Base-by-base conservation (phyloP, 2,329 filamentous ascomycete genomes). In the Endoconidiophora laricicola region DNA sequence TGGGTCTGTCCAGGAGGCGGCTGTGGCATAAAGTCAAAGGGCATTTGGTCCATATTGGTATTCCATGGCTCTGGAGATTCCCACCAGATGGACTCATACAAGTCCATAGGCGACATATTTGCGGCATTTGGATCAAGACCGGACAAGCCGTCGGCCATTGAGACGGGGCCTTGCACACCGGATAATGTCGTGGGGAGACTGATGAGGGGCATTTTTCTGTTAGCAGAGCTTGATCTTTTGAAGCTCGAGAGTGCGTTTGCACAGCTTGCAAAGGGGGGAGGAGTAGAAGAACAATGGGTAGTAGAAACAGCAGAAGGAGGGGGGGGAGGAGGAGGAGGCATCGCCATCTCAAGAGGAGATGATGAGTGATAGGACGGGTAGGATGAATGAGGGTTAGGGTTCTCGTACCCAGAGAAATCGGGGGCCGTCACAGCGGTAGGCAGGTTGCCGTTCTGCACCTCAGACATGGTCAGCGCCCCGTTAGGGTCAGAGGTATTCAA, bases 1-100 rank as follows among this genome's bases (percentile, higher is more conserved):
- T 71, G 69, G 14, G 72, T 69, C 55, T 78, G 74, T 3, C 74
- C 74, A 0, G 74, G 74, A 4, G 74, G 73, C 6, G 73, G 72
- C 55, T 78, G 74, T 0, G 74, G 72, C 51, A 76, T 60, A 55
- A 79, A 78, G 57, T 78, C 74, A 60, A 78, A 78, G 58, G 70
- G 78, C 67, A 78, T 69, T 33, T 69, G 62, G 57, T 78, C 75
- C 50, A 74, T 61, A 42, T 68, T 71, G 5, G 69, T 66, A 54
- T 76, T 76, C 66, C 74, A 78, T 0, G 74, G 71, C 57, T 78
- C 73, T 3, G 73, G 73, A 2, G 72, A 74, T 66, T 77, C 77
- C 70, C 76, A 79, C 65, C 79, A 81, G 43, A 81, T 81, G 3
- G 76, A 79, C 57, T 81, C 76, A 58, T 79, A 81, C 1, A 81